phyloP scores from a whole-genome alignment of 2,329 filamentous ascomycete genomes.

The Stylonectria norvegica region DNA sequence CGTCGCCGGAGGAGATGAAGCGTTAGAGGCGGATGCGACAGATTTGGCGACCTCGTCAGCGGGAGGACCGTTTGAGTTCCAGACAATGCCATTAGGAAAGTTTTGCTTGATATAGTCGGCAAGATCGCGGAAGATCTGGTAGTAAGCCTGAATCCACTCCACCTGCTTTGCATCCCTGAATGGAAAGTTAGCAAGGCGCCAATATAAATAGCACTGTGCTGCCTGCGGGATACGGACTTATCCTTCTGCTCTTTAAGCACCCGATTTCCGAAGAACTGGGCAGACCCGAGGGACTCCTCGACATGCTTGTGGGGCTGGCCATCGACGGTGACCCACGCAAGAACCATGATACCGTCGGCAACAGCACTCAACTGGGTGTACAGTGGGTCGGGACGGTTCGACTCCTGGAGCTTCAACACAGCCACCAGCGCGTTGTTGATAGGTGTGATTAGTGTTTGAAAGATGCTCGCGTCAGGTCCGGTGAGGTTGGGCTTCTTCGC shows the following conservation, averaged over 20 bases:
- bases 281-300: slow-evolving; percentile 74
- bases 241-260: slow-evolving; percentile 89
- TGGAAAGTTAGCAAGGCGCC: slow-evolving; percentile 4
- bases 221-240: slow-evolving; percentile 43
- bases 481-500: slow-evolving; percentile 82
- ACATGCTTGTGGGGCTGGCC: slow-evolving; percentile 81
- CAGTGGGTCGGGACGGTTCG: slow-evolving; percentile 69
- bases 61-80: slow-evolving; percentile 77
- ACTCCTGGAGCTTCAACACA: slow-evolving; percentile 77
- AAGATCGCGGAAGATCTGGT: slow-evolving; percentile 82
- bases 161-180: slow-evolving; percentile 72
- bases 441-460: slow-evolving; percentile 78
- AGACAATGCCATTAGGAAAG: slow-evolving; percentile 74
- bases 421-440: slow-evolving; percentile 78
- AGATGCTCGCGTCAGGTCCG: slow-evolving; percentile 57
- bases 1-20: slow-evolving; percentile 48
- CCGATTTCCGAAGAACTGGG: slow-evolving; percentile 92
- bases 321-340: slow-evolving; percentile 88
- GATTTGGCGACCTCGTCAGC: slow-evolving; percentile 63
- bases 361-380: slow-evolving; percentile 85
- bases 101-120: slow-evolving; percentile 80
- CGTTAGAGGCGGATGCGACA: slow-evolving; percentile 42
- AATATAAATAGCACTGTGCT: no score
- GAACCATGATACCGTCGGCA: slow-evolving; percentile 80
- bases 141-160: slow-evolving; percentile 91